Evolutionary conservation across 768 basidiomycete genomes (phyloP).

Genomic region (Suillus fuscotomentosus): DNA sequence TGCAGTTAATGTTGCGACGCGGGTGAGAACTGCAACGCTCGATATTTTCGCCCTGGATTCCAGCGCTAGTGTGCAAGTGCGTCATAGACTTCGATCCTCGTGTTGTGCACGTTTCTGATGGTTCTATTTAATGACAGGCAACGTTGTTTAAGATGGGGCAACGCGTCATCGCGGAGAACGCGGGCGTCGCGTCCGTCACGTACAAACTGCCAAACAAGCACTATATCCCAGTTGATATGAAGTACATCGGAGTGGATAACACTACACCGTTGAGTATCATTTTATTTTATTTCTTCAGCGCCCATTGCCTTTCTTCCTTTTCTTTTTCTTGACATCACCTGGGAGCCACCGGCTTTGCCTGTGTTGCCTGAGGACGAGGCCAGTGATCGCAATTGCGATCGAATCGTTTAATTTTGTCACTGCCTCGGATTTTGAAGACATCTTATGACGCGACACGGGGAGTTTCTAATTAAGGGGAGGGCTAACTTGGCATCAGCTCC

Average conservation of each 20-base stretch:
- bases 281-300: slow-evolving; percentile 7
- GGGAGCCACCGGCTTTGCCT: neutral
- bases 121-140: slow-evolving; percentile 50
- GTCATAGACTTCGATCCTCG: slow-evolving; percentile 20
- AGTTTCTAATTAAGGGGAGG: neutral
- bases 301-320: neutral
- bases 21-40: slow-evolving; percentile 64
- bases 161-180: slow-evolving; percentile 65
- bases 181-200: slow-evolving; percentile 53
- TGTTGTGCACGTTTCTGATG: slow-evolving; percentile 4
- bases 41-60: slow-evolving; percentile 85
- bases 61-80: slow-evolving; percentile 88
- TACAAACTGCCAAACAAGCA: slow-evolving; percentile 93
- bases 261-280: slow-evolving; percentile 52
- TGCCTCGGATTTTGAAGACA: neutral
- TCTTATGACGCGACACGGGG: neutral
- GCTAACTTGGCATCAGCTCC: neutral
- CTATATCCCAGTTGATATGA: slow-evolving; percentile 87
- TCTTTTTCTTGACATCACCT: slow-evolving; percentile 1
- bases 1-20: slow-evolving; percentile 45
- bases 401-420: slow-evolving; percentile 2
- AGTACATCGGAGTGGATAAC: slow-evolving; percentile 70
- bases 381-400: slow-evolving; percentile 7
- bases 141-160: slow-evolving; percentile 90
- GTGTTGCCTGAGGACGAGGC: neutral